Base-by-base conservation (phyloP, 108 stramenopile species). In the Nitzschia sp. region DNA sequence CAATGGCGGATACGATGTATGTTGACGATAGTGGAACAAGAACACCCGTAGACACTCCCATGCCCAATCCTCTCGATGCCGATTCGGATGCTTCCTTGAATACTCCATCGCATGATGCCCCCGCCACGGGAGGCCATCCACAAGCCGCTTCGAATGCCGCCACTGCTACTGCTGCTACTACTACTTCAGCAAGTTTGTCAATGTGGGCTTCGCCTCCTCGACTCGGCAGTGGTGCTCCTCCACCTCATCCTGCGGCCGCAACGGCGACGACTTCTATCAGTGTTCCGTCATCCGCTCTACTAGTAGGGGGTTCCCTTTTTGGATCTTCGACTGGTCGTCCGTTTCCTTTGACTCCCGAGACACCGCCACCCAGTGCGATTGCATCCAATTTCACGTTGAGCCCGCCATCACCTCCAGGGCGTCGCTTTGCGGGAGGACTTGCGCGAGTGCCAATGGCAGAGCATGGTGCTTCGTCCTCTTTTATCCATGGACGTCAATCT, bases 341-440 rank as follows among this genome's bases (percentile, higher is more conserved):
- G n/a, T n/a, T 9, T 41, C 38, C 38, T 9, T 41, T 21, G 28
- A 72, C 63, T 4, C 76, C 76, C 9, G 69, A 71, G 34, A 77
- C 76, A n/a, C 76, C 76, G 27, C 76, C 76, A 30, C 57, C 72
- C 22, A 48, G 36, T 29, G 58, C 29, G 11, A 74, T 50, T 36
- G 48, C 29, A 36, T 30, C 30, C 6, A 25, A 59, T 3, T 46
- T 34, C 6, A n/a, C 66, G 3, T 48, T 67, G 26, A 67, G 58
- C 61, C 83, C 83, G 23, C 83, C 83, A 8, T 75, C 79, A 19
- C 83, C 83, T 11, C 83, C 83, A 17, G 83, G 83, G 3, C 66
- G 79, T n/a, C 63, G 83, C 17, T 80, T 69, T 48, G 73, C 60
- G 17, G 69, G 72, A 28, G 73, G 69, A 21, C 15, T 60, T 22